These are phyloP conservation scores for Cichorium intybus DNA, from an alignment of 140 eudicot species.

Conservation along the genomic window DNA sequence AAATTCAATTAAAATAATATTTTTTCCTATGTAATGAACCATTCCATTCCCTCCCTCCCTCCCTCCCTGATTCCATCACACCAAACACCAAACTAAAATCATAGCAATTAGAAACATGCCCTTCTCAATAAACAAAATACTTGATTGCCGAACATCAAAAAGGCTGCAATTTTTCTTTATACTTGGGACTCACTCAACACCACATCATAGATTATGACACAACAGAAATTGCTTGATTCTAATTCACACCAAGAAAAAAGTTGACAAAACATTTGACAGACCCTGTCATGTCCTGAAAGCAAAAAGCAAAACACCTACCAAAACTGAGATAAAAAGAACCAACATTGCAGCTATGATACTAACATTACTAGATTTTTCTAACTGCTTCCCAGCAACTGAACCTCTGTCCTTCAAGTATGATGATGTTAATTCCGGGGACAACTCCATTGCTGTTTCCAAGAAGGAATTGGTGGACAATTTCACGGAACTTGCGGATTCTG, in stretches of 20 bases:
- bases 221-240: slow-evolving; percentile 4
- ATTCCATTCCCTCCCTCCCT: too few relatives aligned
- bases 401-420: slow-evolving; percentile 23
- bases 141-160: background rate
- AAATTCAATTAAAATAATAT: too few relatives aligned
- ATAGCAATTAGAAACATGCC: too few relatives aligned
- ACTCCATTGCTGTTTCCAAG: slow-evolving; percentile 39
- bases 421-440: slow-evolving; percentile 25
- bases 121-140: too few relatives aligned
- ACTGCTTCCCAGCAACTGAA: slow-evolving; percentile 22
- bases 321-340: slow-evolving; percentile 44
- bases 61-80: too few relatives aligned
- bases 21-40: too few relatives aligned
- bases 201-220: background rate
- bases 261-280: background rate
- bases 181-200: slow-evolving; percentile 4
- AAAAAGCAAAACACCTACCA: slow-evolving; percentile 42
- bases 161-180: background rate
- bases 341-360: slow-evolving; percentile 36
- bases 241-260: slow-evolving; percentile 10
- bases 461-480: slow-evolving; percentile 45
- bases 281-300: slow-evolving; percentile 19
- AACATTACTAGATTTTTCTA: slow-evolving; percentile 31
- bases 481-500: slow-evolving; percentile 42
- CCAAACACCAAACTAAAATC: slow-evolving; percentile 2